Evolutionary conservation across 2,329 filamentous ascomycete species (phyloP).

Genomic region (Scortechinia acanthostroma): DNA sequence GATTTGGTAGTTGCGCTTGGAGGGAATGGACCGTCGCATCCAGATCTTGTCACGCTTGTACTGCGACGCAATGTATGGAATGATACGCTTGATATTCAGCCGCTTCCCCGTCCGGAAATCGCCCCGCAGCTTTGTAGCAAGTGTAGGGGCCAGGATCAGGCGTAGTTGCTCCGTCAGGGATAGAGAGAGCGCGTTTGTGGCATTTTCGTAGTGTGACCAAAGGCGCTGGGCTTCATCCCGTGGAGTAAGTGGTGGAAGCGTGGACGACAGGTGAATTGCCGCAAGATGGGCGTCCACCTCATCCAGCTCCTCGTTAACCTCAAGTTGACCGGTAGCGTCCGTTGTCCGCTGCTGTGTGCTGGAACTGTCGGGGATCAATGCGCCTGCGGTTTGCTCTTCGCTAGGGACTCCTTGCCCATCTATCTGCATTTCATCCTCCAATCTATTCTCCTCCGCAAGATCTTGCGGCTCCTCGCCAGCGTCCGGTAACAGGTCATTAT

Average conservation of each 20-base stretch:
- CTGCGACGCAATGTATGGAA: conserved; percentile 94
- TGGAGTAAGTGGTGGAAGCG: conserved; percentile 32
- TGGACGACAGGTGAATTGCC: conserved; percentile 64
- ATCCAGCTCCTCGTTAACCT: conserved; percentile 22
- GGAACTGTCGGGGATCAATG: conserved; percentile 21
- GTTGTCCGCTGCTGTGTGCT: conserved; percentile 13
- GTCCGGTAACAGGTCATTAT: conserved; percentile 29
- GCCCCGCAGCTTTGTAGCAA: conserved; percentile 91
- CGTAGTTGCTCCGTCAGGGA: conserved; percentile 89
- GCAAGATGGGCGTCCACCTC: conserved; percentile 54
- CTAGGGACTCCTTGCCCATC: background rate
- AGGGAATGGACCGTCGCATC: conserved; percentile 89
- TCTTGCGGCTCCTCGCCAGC: conserved; percentile 41
- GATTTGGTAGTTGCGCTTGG: conserved; percentile 92
- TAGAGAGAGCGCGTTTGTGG: conserved; percentile 79
- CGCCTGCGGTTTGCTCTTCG: conserved; percentile 4
- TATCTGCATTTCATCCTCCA: conserved; percentile 17
- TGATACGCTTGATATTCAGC: conserved; percentile 98
- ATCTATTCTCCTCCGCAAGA: conserved; percentile 51
- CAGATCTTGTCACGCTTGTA: conserved; percentile 99
- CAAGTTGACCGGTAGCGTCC: conserved; percentile 18
- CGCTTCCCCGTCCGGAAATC: conserved; percentile 96
- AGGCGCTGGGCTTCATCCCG: conserved; percentile 57
- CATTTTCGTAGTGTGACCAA: conserved; percentile 78
- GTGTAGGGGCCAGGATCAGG: conserved; percentile 86